phyloP scores from a whole-genome alignment of 257 asterid genomes.

The Scutellaria baicalensis region DNA sequence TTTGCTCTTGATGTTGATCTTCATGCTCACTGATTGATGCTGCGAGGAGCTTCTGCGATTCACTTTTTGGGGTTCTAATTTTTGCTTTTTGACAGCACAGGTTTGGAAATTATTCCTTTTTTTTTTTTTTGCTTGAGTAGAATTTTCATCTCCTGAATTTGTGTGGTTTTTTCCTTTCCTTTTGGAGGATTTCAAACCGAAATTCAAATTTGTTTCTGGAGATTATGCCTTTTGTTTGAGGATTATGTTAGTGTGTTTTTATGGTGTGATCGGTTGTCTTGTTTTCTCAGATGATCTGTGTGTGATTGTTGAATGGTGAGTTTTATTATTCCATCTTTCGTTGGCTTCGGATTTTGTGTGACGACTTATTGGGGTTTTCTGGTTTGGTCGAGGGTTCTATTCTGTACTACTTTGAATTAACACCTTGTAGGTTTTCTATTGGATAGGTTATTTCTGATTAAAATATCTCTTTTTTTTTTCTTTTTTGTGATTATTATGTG shows the following conservation, averaged over 20 bases:
- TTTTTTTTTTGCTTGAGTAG: background rate
- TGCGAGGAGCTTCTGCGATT: background rate
- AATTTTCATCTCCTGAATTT: background rate
- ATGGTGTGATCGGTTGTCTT: background rate
- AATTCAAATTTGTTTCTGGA: background rate
- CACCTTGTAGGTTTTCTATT: background rate
- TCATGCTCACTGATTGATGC: background rate
- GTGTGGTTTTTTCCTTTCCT: background rate
- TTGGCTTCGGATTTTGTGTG: background rate
- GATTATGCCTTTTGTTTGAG: background rate
- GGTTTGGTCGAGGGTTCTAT: background rate
- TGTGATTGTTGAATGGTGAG: background rate
- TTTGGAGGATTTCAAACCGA: background rate
- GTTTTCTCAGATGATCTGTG: background rate
- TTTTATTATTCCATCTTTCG: background rate
- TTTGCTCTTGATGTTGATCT: background rate
- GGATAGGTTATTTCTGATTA: conserved; percentile 2
- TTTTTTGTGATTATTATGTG: background rate
- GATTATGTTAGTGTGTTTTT: background rate
- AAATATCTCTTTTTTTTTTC: no score
- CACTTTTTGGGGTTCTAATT: conserved; percentile 10
- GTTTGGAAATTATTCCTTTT: conserved; percentile 16
- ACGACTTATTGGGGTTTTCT: background rate
- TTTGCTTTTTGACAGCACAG: conserved; percentile 20
- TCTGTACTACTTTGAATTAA: background rate